Percentiles rank a stretch among this genome's conserved stretches.
phyloP scores from a whole-genome alignment of 495 filamentous ascomycete species.

The Filosporella fistucella region DNA sequence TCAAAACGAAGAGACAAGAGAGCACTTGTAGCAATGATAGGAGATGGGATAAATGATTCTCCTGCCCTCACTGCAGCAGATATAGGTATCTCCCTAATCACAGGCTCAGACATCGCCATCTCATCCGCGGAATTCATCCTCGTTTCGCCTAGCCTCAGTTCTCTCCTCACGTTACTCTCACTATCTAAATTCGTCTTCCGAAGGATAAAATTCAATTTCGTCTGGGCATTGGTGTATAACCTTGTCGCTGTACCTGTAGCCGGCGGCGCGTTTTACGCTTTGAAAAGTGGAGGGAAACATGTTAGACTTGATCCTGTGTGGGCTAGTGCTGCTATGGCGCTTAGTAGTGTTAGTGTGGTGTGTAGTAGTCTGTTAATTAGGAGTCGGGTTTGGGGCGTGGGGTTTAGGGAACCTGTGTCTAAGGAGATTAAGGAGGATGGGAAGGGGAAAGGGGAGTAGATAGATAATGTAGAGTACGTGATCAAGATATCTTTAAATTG shows the following conservation, averaged over 20 bases:
- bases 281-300: constrained; percentile 47
- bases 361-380: constrained; percentile 65
- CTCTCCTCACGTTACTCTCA: constrained; percentile 67
- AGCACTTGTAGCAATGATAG: constrained; percentile 32
- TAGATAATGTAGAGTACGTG: too few relatives aligned
- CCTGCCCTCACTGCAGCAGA: constrained; percentile 77
- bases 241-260: constrained; percentile 73
- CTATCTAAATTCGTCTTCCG: constrained; percentile 69
- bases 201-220: constrained; percentile 82
- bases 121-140: constrained; percentile 80
- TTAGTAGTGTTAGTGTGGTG: constrained; percentile 79
- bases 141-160: constrained; percentile 63
- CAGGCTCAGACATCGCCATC: constrained; percentile 82
- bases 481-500: too few relatives aligned
- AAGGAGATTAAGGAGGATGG: too few relatives aligned
- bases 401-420: too few relatives aligned
- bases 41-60: constrained; percentile 87
- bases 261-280: constrained; percentile 74
- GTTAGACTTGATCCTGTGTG: constrained; percentile 72
- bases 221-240: constrained; percentile 88
- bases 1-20: constrained; percentile 8
- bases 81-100: constrained; percentile 79
- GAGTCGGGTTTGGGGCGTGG: constrained; percentile 38
- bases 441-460: too few relatives aligned
- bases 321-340: constrained; percentile 83